Evolutionary conservation across 306 rosid genomes (phyloP), one percentile per base, ranked within the genome.

Genomic region (Elaeagnus macrophylla): DNA sequence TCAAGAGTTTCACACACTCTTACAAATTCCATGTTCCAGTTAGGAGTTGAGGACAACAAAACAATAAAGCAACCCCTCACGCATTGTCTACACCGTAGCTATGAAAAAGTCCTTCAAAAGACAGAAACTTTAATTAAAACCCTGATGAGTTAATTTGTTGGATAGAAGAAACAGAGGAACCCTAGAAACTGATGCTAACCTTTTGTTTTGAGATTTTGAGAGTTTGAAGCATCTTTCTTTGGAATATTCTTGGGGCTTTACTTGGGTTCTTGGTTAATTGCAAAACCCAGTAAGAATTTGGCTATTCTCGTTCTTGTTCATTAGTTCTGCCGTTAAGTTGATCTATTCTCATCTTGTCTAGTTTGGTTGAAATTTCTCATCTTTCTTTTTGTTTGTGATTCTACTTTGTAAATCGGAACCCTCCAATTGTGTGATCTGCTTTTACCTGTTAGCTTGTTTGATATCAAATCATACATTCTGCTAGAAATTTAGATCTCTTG

Each of bases 11-110:
- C 61, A 51, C 71, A 56, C 38, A 51, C 57, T 62, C 78, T 61
- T 73, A 72, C 74, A 73, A 78, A 66, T 79, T 77, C 81, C 80
- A 57, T 62, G 48, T 80, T 83, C 86, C 82, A 81, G 81, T 70
- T 49, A 53, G 74, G 75, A 51, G 68, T 11, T 75, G 71, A 72
- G 71, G 75, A 78, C 78, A 80, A 65, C 64, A 74, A 78, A 80
- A 42, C 72, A 74, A 52, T 80, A 72, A 54, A 56, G 49, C 67
- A 64, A 69, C 72, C 78, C 81, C 66, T 77, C 80, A 73, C 82
- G 82, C 84, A 70, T 74, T 75, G 79, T 81, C 78, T 81, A 81
- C 85, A 81, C 70, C 82, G 72, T 81, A 61, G 80, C 77, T 78
- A 64, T 66, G 75, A 65, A 73, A 49, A 14, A 69, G 64, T 65